These are phyloP conservation scores for Hyphodiscus sp. DNA, from an alignment of 2,329 filamentous ascomycete species.

Conservation along the genomic window DNA sequence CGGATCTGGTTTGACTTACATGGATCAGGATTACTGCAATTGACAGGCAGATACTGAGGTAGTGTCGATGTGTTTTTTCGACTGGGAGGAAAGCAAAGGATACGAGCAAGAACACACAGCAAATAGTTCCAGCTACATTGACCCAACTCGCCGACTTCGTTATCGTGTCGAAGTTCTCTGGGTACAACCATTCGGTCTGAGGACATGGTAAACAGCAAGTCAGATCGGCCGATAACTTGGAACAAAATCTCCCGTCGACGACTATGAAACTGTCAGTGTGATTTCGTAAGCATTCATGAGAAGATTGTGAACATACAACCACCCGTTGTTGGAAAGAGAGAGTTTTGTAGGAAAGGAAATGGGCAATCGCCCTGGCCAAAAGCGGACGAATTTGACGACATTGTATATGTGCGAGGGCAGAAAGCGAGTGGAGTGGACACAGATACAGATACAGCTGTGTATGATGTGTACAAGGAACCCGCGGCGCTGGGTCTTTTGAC, in stretches of 20 bases:
- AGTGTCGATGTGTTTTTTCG: conserved; percentile 87
- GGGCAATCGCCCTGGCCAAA: conserved; percentile 43
- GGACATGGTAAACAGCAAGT: conserved; percentile 89
- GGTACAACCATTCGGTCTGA: conserved; percentile 68
- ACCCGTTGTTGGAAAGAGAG: conserved; percentile 49
- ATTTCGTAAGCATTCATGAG: not conserved
- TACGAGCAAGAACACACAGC: conserved; percentile 68
- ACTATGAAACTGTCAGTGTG: conserved; percentile 31
- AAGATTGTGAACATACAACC: conserved; percentile 53
- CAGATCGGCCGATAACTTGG: conserved; percentile 39
- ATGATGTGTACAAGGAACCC: not conserved
- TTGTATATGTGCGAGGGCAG: conserved; percentile 1
- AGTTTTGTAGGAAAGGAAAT: conserved; percentile 61
- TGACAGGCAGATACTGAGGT: conserved; percentile 82
- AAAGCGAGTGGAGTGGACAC: not conserved
- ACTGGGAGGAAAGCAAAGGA: conserved; percentile 77
- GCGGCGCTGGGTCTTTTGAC: not conserved
- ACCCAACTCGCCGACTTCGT: conserved; percentile 73
- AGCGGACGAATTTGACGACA: conserved; percentile 7
- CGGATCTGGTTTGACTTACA: conserved; percentile 44
- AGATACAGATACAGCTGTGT: not conserved
- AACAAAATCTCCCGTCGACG: conserved; percentile 51
- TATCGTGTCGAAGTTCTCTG: conserved; percentile 51
- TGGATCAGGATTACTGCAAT: conserved; percentile 71
- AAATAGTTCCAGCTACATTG: conserved; percentile 65